Base-by-base conservation (phyloP, 805 yeast species). In the Starmerella bombicola region DNA sequence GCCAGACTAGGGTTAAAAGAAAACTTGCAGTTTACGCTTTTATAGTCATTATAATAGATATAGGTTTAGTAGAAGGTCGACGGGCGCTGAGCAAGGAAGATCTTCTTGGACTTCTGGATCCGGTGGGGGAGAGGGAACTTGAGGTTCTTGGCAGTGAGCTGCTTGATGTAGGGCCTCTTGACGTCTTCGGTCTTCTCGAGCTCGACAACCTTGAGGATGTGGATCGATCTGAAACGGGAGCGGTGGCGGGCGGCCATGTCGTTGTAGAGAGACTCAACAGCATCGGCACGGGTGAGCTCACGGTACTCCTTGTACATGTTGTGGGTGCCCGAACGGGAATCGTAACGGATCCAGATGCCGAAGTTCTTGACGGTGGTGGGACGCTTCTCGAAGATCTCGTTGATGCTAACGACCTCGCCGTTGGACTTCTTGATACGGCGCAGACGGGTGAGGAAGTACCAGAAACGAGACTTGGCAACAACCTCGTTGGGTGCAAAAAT, bases 181-280 rank as follows among this genome's bases (percentile, higher is more conserved):
- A 91, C 95, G 63, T 91, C 98, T 53, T 82, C 93, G 60, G 91
- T 77, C 80, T 84, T 86, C 71, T 79, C 94, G 65, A 91, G 79
- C 77, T 88, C 97, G 67, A 86, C 96, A 68, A 91, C 96, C 84
- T 91, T 91, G 70, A 91, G 82, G 70, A 91, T 84, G 83, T 91
- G 99, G 71, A 91, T 82, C 59, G 88, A 80, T 80, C 98, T 84
- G 79, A 91, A 91, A 79, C 99, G 85, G 66, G 98, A 91, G 80
- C 98, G 85, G 93, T 91, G 99, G 77, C 98, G 86, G 60, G 99
- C 96, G 72, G 99, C 99, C 81, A 91, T 81, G 73, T 91, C 99
- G 71, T 81, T 86, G 91, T 91, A 91, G 80, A 91, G 80, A 66
- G 91, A 74, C 71, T 82, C 94, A 66, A 91, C 96, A 59, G 97